These are phyloP conservation scores for Candida lessepsii DNA, from an alignment of 805 yeast species.

Conservation along the genomic window DNA sequence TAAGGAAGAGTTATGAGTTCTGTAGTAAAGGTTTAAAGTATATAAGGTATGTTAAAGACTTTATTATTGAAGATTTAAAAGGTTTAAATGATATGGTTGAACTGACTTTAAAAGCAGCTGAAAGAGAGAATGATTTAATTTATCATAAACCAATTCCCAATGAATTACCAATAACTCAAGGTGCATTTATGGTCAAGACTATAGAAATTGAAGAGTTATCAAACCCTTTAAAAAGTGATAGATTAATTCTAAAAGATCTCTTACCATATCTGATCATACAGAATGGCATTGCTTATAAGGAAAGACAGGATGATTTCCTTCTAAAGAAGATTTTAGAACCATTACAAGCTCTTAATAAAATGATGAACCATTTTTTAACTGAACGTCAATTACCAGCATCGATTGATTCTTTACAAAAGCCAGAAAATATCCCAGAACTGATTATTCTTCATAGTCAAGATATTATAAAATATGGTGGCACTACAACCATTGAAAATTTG, in stretches of 20 bases:
- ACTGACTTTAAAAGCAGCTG: constrained; percentile 51
- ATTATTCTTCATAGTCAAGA: constrained; percentile 56
- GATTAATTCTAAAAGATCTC: constrained; percentile 51
- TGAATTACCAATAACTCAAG: constrained; percentile 42
- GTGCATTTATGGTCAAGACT: constrained; percentile 58
- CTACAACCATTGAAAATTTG: constrained; percentile 37
- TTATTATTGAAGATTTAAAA: constrained; percentile 50
- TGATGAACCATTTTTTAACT: constrained; percentile 44
- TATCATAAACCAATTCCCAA: constrained; percentile 66
- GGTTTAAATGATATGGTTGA: constrained; percentile 49
- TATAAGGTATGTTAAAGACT: constrained; percentile 40
- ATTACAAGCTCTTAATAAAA: constrained; percentile 43
- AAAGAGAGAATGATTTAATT: constrained; percentile 78
- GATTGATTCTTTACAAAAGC: constrained; percentile 57
- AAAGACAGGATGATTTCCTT: constrained; percentile 58
- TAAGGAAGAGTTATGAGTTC: constrained; percentile 42
- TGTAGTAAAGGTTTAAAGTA: constrained; percentile 38
- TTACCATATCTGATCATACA: constrained; percentile 68
- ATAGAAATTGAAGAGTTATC: constrained; percentile 21
- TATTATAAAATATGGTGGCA: constrained; percentile 54
- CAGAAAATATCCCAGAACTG: constrained; percentile 57
- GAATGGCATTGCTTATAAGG: constrained; percentile 64
- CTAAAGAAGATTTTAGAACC: constrained; percentile 47
- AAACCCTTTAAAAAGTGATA: constrained; percentile 21
- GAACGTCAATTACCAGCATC: constrained; percentile 59